Evolutionary conservation across 2,329 filamentous ascomycete genomes (phyloP).

Genomic region (Emydomyces testavorans): DNA sequence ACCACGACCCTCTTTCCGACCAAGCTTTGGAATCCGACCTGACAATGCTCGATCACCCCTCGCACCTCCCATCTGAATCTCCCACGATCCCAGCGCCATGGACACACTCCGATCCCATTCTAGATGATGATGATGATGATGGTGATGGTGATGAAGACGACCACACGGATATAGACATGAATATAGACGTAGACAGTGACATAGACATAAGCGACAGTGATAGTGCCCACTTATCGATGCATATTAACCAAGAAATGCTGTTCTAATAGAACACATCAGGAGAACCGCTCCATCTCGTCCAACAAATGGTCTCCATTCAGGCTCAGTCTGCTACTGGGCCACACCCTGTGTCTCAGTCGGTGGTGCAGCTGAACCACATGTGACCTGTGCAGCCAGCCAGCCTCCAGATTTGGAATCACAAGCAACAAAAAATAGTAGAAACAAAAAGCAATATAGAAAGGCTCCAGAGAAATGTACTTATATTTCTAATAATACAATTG

Average conservation of each 20-base stretch:
- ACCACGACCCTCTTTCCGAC: no score
- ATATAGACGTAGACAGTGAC: neutral
- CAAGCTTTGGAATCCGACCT: neutral
- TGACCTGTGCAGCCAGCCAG: no score
- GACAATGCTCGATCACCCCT: slow-evolving; percentile 1
- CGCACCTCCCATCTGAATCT: neutral
- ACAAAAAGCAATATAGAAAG: neutral
- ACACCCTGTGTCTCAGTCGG: no score
- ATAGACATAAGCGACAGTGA: neutral
- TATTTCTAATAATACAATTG: neutral
- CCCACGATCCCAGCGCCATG: neutral
- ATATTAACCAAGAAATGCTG: neutral
- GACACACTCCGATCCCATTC: slow-evolving; percentile 2
- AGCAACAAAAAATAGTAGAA: neutral
- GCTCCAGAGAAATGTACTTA: neutral
- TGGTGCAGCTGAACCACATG: no score
- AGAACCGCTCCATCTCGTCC: no score
- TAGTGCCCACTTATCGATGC: neutral
- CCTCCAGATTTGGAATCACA: neutral
- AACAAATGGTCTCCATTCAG: no score
- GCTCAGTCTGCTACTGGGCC: no score
- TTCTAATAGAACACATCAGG: neutral
- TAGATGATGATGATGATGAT: neutral
- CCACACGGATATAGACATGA: neutral
- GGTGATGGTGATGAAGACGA: neutral